Evolutionary conservation across 495 filamentous ascomycete genomes (phyloP), one percentile per base, ranked within the genome.

Genomic region (Penicillium atrosanguineum): DNA sequence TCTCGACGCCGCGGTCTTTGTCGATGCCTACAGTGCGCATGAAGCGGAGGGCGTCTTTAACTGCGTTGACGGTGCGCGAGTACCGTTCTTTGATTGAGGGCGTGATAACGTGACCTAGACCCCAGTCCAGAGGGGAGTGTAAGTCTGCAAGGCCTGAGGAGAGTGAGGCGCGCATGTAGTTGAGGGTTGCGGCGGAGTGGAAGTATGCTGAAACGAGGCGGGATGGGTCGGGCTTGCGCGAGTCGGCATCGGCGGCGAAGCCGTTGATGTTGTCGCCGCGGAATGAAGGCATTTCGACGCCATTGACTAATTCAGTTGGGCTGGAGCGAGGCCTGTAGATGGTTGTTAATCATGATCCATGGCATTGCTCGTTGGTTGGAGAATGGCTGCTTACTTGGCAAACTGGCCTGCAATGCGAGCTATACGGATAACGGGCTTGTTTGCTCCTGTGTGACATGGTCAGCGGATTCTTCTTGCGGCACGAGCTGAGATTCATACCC

Each of bases 321-420:
- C 85, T 94, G 14, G 90, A 95, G 31, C 94, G 79, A 1, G 94
- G 94, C 68, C 79, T 82, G 26, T 1, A 29, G 36, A 29, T 26
- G 15, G 21, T 14, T 12, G n/a, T 68, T 59, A 63, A 51, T 26
- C 44, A 16, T 15, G 42, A 9, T 28, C 41, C 11, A 28, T 28
- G 16, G 41, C 3, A 11, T 15, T 4, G 29, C 6, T 11, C 8
- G 34, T 28, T 16, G 39, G 12, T 37, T 44, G 20, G 7, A 6
- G 49, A 37, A 8, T 34, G 31, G 11, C 8, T 12, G 3, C 63
- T 15, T 50, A 73, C 71, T 98, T 98, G 18, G 94, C 94, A 53
- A 93, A 98, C 73, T 98, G 94, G 5, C 94, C 94, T 16, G 94
- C 94, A 85, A 97, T 96, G 44, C 94, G 84, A 16, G 89, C 94